Percentiles rank a stretch among this genome's conserved stretches.
phyloP scores from a whole-genome alignment of 2,329 filamentous ascomycete species.

The Didymella glomerata region DNA sequence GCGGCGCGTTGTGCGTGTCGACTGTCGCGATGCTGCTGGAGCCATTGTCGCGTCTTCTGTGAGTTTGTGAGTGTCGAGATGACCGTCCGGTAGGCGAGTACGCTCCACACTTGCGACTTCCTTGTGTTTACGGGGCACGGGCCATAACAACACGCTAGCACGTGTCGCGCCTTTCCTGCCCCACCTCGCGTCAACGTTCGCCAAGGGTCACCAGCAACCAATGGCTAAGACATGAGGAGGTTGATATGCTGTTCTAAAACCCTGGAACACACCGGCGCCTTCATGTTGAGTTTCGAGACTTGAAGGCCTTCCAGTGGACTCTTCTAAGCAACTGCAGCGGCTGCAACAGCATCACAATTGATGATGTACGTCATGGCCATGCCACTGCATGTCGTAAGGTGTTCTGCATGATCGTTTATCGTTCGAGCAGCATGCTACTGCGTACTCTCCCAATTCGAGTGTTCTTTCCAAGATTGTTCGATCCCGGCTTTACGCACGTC shows the following conservation, averaged over 20 bases:
- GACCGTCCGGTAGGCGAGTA: slow-evolving; percentile 14
- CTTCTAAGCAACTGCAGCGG: too few species aligned
- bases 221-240: neutral
- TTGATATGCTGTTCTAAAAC: neutral
- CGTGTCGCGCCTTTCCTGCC: slow-evolving; percentile 25
- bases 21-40: slow-evolving; percentile 58
- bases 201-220: neutral
- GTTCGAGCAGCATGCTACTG: too few species aligned
- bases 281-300: too few species aligned
- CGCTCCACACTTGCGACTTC: slow-evolving; percentile 18
- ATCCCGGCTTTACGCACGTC: neutral
- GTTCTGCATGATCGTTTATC: too few species aligned
- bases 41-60: slow-evolving; percentile 48
- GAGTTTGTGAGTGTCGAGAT: slow-evolving; percentile 22
- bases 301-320: too few species aligned
- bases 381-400: too few species aligned
- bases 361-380: too few species aligned
- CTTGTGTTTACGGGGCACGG: slow-evolving; percentile 26
- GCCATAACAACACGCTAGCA: slow-evolving; percentile 32
- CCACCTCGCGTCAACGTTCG: slow-evolving; percentile 5
- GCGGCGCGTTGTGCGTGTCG: slow-evolving; percentile 70
- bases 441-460: too few species aligned
- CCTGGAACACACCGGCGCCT: neutral
- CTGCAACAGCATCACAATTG: too few species aligned
- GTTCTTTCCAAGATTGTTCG: neutral